phyloP scores from a whole-genome alignment of 306 rosid genomes.

The Fragaria iinumae region DNA sequence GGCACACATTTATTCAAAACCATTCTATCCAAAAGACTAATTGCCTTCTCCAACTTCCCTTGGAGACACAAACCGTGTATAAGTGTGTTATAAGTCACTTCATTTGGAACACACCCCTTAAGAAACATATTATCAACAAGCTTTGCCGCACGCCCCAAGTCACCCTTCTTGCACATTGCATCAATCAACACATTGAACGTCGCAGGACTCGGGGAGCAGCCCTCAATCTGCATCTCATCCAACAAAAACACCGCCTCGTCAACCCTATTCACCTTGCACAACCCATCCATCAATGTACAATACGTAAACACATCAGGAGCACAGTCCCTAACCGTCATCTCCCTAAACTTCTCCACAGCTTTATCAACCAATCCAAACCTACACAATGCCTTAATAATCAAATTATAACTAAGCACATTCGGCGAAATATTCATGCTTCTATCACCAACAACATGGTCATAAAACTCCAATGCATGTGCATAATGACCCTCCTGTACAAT shows the following conservation, averaged over 20 bases:
- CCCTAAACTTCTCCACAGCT: constrained; percentile 68
- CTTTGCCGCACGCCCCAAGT: constrained; percentile 71
- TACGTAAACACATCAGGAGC: constrained; percentile 69
- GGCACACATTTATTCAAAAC: constrained; percentile 68
- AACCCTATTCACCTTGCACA: constrained; percentile 67
- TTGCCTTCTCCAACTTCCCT: constrained; percentile 85
- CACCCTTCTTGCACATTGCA: constrained; percentile 80
- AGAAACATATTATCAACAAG: constrained; percentile 91
- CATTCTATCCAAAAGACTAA: constrained; percentile 70
- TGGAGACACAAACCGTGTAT: constrained; percentile 80
- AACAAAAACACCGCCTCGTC: constrained; percentile 78
- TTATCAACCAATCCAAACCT: constrained; percentile 74
- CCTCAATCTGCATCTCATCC: constrained; percentile 94
- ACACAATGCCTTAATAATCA: constrained; percentile 81
- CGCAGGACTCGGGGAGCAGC: constrained; percentile 59
- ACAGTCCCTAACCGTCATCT: constrained; percentile 59
- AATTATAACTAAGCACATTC: constrained; percentile 71
- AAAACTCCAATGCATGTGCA: constrained; percentile 54
- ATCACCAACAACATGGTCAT: constrained; percentile 39
- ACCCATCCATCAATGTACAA: constrained; percentile 82
- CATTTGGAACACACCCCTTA: constrained; percentile 86
- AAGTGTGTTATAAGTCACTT: constrained; percentile 75
- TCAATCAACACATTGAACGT: constrained; percentile 77
- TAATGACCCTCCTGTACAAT: constrained; percentile 58
- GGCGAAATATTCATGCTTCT: constrained; percentile 42